These are phyloP conservation scores for Sphaerostilbella broomeana DNA, from an alignment of 2,329 filamentous ascomycete species.

Conservation along the genomic window DNA sequence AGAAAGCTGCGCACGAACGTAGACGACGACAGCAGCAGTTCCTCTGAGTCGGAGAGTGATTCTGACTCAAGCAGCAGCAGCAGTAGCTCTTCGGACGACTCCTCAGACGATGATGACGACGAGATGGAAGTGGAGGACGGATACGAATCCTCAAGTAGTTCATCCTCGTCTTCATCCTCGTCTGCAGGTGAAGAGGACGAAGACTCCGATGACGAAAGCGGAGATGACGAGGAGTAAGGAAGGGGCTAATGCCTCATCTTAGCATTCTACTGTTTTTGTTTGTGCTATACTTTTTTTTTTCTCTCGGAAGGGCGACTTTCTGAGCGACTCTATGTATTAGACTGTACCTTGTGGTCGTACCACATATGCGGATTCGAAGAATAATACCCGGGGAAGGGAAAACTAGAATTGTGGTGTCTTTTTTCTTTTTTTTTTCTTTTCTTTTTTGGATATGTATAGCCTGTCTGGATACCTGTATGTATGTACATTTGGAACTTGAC, in stretches of 20 bases:
- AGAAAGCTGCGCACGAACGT: slow-evolving; percentile 46
- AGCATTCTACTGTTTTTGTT: neutral
- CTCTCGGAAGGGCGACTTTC: neutral
- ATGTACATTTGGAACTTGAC: slow-evolving; percentile 7
- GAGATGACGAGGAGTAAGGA: slow-evolving; percentile 17
- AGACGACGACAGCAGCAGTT: slow-evolving; percentile 38
- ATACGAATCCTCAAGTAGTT: slow-evolving; percentile 34
- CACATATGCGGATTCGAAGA: slow-evolving; percentile 4
- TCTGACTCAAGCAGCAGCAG: slow-evolving; percentile 30
- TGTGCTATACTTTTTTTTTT: neutral
- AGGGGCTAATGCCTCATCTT: neutral
- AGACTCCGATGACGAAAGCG: slow-evolving; percentile 16
- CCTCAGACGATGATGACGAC: slow-evolving; percentile 23
- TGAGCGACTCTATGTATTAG: slow-evolving; percentile 15
- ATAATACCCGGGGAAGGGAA: slow-evolving; percentile 19
- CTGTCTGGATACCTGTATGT: slow-evolving; percentile 5
- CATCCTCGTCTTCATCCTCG: slow-evolving; percentile 35
- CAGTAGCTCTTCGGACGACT: slow-evolving; percentile 30
- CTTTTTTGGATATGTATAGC: neutral
- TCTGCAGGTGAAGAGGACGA: slow-evolving; percentile 26
- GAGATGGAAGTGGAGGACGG: slow-evolving; percentile 16
- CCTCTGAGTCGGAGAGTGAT: slow-evolving; percentile 24
- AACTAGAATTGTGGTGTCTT: slow-evolving; percentile 3
- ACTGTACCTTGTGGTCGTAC: slow-evolving; percentile 14
- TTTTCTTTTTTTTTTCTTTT: slow-evolving; percentile 1